A percentile compares a stretch with the other conserved stretches of the same genome.
phyloP scores from a whole-genome alignment of 2,329 filamentous ascomycete genomes.

The Aspergillus sp. region DNA sequence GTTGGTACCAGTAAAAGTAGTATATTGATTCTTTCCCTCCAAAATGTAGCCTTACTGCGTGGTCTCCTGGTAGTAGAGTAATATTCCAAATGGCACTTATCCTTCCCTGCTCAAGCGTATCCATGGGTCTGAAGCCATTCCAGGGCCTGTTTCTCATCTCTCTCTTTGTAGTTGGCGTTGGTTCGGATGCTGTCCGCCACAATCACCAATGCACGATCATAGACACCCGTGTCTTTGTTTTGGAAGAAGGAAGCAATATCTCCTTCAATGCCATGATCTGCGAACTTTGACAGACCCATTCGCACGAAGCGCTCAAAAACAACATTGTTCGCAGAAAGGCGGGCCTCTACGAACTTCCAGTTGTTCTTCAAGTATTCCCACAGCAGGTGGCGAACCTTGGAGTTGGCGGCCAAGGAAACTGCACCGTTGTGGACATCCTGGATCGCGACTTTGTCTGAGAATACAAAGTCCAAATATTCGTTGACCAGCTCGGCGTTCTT shows the following conservation, averaged over 20 bases:
- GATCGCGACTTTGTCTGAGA: conserved; percentile 80
- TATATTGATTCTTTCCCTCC: too few species aligned
- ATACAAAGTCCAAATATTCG: conserved; percentile 71
- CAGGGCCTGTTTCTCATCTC: conserved; percentile 73
- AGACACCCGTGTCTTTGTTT: conserved; percentile 81
- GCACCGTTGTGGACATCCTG: conserved; percentile 88
- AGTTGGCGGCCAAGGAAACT: conserved; percentile 73
- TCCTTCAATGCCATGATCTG: conserved; percentile 68
- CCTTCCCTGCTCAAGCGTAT: conserved; percentile 52
- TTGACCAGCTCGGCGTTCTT: conserved; percentile 71
- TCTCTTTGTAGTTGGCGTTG: conserved; percentile 78
- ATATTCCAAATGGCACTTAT: not conserved
- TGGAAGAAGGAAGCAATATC: conserved; percentile 87
- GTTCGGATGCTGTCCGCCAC: conserved; percentile 84
- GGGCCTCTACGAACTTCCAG: conserved; percentile 74
- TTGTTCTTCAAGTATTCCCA: conserved; percentile 87
- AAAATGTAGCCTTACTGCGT: too few species aligned
- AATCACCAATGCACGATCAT: conserved; percentile 83
- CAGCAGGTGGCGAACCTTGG: conserved; percentile 70
- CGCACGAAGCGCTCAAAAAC: conserved; percentile 88
- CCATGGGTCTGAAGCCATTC: conserved; percentile 75
- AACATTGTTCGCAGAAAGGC: conserved; percentile 79
- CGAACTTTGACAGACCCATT: conserved; percentile 76
- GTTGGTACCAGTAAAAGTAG: too few species aligned
- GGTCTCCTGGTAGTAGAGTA: not conserved